phyloP scores from a whole-genome alignment of 371 early-diverging fungal genomes.

The Conidiobolus incongruus region DNA sequence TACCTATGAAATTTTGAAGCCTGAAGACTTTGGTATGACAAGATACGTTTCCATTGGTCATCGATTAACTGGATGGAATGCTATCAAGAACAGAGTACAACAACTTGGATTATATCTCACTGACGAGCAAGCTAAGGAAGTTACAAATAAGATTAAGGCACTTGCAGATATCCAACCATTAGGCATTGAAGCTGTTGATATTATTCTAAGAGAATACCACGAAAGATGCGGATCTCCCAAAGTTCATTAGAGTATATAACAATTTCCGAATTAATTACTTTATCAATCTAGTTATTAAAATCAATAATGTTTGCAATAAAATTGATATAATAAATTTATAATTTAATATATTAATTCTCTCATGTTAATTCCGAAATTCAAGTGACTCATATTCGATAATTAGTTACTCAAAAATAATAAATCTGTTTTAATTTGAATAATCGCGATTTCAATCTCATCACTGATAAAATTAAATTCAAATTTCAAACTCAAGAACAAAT shows the following conservation, averaged over 20 bases:
- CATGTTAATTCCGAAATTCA: too few relatives aligned
- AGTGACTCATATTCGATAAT: too few relatives aligned
- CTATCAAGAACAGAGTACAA: conserved; percentile 87
- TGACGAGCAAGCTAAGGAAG: conserved; percentile 77
- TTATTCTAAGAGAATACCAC: conserved; percentile 26
- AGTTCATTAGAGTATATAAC: background rate
- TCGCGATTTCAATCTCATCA: too few relatives aligned
- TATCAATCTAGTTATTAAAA: too few relatives aligned
- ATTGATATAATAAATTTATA: too few relatives aligned
- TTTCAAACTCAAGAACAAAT: too few relatives aligned
- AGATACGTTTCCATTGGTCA: conserved; percentile 90
- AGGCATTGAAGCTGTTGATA: conserved; percentile 75
- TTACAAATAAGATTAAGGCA: conserved; percentile 81
- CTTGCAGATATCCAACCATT: conserved; percentile 82
- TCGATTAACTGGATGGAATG: conserved; percentile 94
- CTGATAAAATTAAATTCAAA: too few relatives aligned
- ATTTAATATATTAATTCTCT: too few relatives aligned
- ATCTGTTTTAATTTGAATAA: too few relatives aligned
- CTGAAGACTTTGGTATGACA: conserved; percentile 94
- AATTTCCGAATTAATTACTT: too few relatives aligned
- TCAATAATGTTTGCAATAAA: too few relatives aligned
- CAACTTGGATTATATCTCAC: conserved; percentile 61
- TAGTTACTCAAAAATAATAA: too few relatives aligned
- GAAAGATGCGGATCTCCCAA: conserved; percentile 6
- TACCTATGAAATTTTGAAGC: conserved; percentile 90